Base-by-base conservation (phyloP, 306 rosid genomes). In the Cicer chorassanicum region DNA sequence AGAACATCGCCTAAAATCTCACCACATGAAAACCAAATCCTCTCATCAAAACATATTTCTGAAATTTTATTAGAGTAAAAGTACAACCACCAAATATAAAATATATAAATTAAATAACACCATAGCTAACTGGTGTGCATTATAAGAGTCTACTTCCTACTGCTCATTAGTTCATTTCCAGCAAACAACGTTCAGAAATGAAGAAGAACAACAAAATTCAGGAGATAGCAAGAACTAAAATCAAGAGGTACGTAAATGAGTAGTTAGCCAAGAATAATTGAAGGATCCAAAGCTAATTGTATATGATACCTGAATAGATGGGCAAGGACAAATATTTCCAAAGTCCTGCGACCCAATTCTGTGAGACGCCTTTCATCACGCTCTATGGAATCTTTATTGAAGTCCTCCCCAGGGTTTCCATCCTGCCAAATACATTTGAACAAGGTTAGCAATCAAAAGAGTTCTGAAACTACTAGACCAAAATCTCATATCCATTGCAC, bases 331-430 rank as follows among this genome's bases (percentile, higher is more conserved):
- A 92, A 95, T 82, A 95, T 92, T 87, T 95, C 99, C 74, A 95
- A 90, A 81, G 98, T 92, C 85, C 96, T 92, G 29, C 97, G 96
- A 66, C 99, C 99, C 84, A 95, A 83, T 80, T 95, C 98, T 3
- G 99, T 92, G 54, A 95, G 98, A 72, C 96, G 97, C 86, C 97
- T 86, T 85, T 95, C 99, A 85, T 92, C 99, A 18, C 97, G 97
- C 90, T 92, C 99, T 66, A 88, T 89, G 74, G 98, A 90, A 85
- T 95, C 99, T 83, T 92, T 95, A 80, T 89, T 92, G 82, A 90
- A 90, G 80, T 92, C 99, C 82, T 95, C 99, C 74, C 98, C 99
- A 10, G 98, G 82, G 76, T 84, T 92, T 59, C 98, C 99, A 87
- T 95, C 99, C 99, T 95, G 82, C 61, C 21, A 69, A 51, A 21